Base-by-base conservation (phyloP, 2,329 filamentous ascomycete genomes). In the Tolypocladium pustulatum region DNA sequence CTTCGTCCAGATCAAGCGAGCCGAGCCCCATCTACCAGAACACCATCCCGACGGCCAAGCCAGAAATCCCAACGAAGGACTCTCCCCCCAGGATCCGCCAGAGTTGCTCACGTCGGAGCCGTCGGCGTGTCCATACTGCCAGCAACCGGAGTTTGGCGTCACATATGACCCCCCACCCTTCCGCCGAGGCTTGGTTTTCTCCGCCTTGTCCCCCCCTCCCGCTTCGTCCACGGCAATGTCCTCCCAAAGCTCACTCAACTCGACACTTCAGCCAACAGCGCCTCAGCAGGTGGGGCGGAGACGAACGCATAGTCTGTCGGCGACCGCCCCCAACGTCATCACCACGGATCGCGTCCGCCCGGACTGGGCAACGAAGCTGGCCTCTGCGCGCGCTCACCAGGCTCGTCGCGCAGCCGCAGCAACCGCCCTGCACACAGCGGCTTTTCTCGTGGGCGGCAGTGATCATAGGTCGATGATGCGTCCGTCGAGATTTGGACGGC, bases 1-100 rank as follows among this genome's bases (percentile, higher is more conserved):
- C 72, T 99, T 99, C 68, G 94, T 99, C 4, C 94, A 99, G 72
- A 99, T 99, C 71, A 97, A 97, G 72, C 85, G 94, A 49, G 87
- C 91, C 4, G 93, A 99, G 63, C 92, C 91, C 12, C 90, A 97
- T 71, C 85, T 91, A 43, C 90, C 91, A 1, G 90, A 96, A 70
- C 90, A 94, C 68, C 78, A 81, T 60, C 81, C 78, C n/a, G 76
- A 82, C 55, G 73, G 71, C 22, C 65, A 72, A 57, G 66, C 70
- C 12, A 67, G 72, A 56, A 67, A 74, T 46, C 71, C 73, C 1
- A 73, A 68, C 36, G 64, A 73, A 49, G 70, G 66, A 2, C 65
- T 73, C 3, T 74, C 71, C 17, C 73, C 79, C 0, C 80, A 83
- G 22, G 79, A 82, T 59, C 72, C 73, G 2, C 77, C 81, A 0